Base-by-base conservation (phyloP, 192 early-diverging fungal genomes). In the Allomyces javanicus region DNA sequence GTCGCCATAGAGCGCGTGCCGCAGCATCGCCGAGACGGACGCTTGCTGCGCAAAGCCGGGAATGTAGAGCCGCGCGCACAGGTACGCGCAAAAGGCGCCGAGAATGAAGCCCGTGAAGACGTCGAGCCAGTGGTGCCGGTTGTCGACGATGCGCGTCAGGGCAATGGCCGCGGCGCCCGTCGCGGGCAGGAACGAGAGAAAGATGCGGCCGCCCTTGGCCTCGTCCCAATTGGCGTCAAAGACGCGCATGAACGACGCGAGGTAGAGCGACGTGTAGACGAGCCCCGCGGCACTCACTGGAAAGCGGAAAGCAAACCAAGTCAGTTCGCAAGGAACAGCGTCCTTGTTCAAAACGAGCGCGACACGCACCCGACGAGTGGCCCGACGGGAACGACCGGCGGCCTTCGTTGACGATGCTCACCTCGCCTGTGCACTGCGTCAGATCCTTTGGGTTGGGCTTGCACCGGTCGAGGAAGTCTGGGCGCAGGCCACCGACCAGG, bases 381-480 rank as follows among this genome's bases (percentile, higher is more conserved):
- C 81, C 81, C 19, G 73, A 76, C 24, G 71, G 76, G 44, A 79
- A 82, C 21, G 67, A 68, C 73, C 67, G 71, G 26, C 78, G 67
- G 11, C 79, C 81, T n/a, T 80, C 74, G 27, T 44, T 23, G 23
- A 82, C 67, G 4, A 62, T 5, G 9, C 23, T 64, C 25, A 58
- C 50, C 17, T 58, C 21, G 50, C 50, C 50, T 12, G 50, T 58
- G 17, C 50, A 58, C 50, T 21, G 17, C 6, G 50, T 58, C 50
- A 21, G 7, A 3, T 58, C 17, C 50, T 40, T 40, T 40, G 33
- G 33, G 25, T 63, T 61, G 14, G 64, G 72, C 55, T 70, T 27
- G 68, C 81, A 82, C 17, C 81, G 74, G 64, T 67, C 72, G 33
- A 82, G 67, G 63, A 82, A 82, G 67, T 82, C 81, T 1, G 81